phyloP scores from a whole-genome alignment of 352 stramenopile species.

The Globisporangium echinulatum region DNA sequence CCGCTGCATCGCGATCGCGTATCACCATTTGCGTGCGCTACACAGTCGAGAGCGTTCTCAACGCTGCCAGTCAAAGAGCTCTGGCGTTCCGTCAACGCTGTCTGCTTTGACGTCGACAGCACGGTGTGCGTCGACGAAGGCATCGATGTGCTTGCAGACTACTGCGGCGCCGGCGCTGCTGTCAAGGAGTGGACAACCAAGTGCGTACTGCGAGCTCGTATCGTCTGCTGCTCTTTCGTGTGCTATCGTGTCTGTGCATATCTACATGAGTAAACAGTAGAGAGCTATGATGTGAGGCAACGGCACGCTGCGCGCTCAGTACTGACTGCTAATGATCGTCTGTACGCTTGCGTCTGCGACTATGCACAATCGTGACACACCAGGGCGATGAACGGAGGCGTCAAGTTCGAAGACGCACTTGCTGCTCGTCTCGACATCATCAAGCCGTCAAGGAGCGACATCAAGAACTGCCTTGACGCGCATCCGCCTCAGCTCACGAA shows the following conservation, averaged over 20 bases:
- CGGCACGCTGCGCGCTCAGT: no score
- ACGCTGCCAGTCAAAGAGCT: slow-evolving; percentile 28
- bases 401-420: slow-evolving; percentile 98
- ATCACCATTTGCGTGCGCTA: background rate
- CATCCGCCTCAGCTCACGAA: slow-evolving; percentile 88
- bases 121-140: slow-evolving; percentile 97
- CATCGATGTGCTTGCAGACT: slow-evolving; percentile 97
- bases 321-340: slow-evolving; percentile 2
- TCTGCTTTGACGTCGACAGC: slow-evolving; percentile 95
- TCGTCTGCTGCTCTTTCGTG: background rate
- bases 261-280: no score
- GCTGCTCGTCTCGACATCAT: slow-evolving; percentile 95
- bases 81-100: slow-evolving; percentile 63
- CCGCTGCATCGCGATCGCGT: background rate
- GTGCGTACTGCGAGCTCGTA: slow-evolving; percentile 24
- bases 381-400: slow-evolving; percentile 96
- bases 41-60: slow-evolving; percentile 2
- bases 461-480: slow-evolving; percentile 87
- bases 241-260: background rate
- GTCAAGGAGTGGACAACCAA: slow-evolving; percentile 94
- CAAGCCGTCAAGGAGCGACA: slow-evolving; percentile 84
- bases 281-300: no score
- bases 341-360: slow-evolving; percentile 2
- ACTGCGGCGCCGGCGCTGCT: slow-evolving; percentile 90
- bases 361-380: no score